Percentiles rank a stretch among this genome's conserved stretches.
phyloP scores from a whole-genome alignment of 164 flowering plant species.

The Dillenia turbinata region DNA sequence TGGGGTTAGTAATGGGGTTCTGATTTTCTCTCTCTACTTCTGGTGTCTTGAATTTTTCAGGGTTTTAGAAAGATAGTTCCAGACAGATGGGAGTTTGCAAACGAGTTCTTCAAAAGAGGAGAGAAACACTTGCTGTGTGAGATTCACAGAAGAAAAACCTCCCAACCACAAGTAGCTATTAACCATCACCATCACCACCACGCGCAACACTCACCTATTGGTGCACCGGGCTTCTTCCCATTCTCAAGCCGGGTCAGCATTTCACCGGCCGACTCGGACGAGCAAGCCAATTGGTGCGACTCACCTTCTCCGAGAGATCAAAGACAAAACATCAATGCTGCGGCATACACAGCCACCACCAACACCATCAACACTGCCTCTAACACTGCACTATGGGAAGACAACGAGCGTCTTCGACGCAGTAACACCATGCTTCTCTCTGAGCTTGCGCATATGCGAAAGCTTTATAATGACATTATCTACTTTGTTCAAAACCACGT shows the following conservation, averaged over 20 bases:
- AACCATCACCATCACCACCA: slow-evolving; percentile 40
- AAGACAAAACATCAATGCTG: slow-evolving; percentile 8
- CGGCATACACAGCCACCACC: slow-evolving; percentile 5
- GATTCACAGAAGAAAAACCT: slow-evolving; percentile 82
- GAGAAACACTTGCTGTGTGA: slow-evolving; percentile 93
- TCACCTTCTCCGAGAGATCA: slow-evolving; percentile 42
- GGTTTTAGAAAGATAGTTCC: slow-evolving; percentile 97
- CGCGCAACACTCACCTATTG: slow-evolving; percentile 24
- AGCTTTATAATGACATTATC: slow-evolving; percentile 90
- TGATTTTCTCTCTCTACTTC: not conserved
- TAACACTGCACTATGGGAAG: slow-evolving; percentile 62
- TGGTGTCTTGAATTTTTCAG: slow-evolving; percentile 26
- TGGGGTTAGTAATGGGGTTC: not conserved
- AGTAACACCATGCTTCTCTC: slow-evolving; percentile 81
- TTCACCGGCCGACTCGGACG: slow-evolving; percentile 69
- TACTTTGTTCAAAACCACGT: slow-evolving; percentile 95
- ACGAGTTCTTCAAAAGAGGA: slow-evolving; percentile 87
- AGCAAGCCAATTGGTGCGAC: slow-evolving; percentile 50
- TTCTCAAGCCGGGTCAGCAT: slow-evolving; percentile 38
- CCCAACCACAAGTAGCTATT: slow-evolving; percentile 53
- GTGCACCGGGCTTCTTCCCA: slow-evolving; percentile 35
- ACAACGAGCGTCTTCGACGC: slow-evolving; percentile 78
- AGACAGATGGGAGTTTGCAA: slow-evolving; percentile 98
- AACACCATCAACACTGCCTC: slow-evolving; percentile 18
- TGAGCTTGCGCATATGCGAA: slow-evolving; percentile 88